Conservation (phyloP, 371 early-diverging fungal species). For the Lichtheimia hyalospora region DNA sequence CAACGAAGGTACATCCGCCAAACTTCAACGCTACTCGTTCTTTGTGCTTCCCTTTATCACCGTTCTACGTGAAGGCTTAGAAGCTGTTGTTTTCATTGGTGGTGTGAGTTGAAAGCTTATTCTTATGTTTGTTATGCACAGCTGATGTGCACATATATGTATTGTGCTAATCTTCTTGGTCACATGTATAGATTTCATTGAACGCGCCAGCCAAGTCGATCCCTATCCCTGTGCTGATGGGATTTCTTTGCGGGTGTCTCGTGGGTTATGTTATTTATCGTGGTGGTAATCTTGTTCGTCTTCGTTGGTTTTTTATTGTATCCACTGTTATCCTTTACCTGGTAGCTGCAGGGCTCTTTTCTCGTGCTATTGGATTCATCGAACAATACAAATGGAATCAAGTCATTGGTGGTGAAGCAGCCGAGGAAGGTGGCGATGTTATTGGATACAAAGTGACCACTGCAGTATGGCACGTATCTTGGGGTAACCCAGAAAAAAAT, state of each 20-base stretch:
- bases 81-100: constrained; percentile 80
- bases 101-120: constrained; percentile 58
- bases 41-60: constrained; percentile 78
- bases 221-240: constrained; percentile 75
- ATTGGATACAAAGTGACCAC: constrained; percentile 37
- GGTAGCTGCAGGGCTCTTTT: constrained; percentile 76
- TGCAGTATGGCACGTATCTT: constrained; percentile 40
- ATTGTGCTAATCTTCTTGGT: constrained; percentile 26
- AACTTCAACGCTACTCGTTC: constrained; percentile 57
- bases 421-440: constrained; percentile 31
- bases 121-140: constrained; percentile 9
- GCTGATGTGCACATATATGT: too few species aligned
- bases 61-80: constrained; percentile 81
- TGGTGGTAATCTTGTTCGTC: constrained; percentile 65
- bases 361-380: constrained; percentile 56
- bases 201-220: constrained; percentile 67
- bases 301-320: constrained; percentile 76
- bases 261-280: constrained; percentile 75
- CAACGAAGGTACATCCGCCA: constrained; percentile 17
- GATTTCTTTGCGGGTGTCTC: constrained; percentile 62
- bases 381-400: constrained; percentile 59
- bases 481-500: constrained; percentile 22
- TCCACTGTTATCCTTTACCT: constrained; percentile 74
- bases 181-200: constrained; percentile 67
- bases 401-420: constrained; percentile 54